Evolutionary conservation across 148 eudicot genomes (phyloP).

Genomic region (Amaranthus palmeri): DNA sequence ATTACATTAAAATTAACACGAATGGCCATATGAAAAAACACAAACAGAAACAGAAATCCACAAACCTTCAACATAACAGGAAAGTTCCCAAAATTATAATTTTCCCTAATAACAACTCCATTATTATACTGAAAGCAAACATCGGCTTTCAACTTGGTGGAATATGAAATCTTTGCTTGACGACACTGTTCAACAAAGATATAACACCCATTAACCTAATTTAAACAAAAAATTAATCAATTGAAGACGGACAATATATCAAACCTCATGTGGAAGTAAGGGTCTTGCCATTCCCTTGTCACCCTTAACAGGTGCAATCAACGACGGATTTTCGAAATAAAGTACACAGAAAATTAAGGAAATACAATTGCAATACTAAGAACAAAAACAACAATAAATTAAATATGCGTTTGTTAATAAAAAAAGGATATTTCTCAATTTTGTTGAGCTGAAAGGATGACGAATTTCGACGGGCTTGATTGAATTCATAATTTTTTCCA

Average conservation of each 20-base stretch:
- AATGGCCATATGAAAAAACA: neutral
- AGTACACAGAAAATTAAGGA: slow-evolving; percentile 73
- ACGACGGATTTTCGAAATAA: slow-evolving; percentile 43
- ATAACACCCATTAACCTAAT: neutral
- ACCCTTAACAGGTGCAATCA: slow-evolving; percentile 61
- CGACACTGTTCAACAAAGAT: slow-evolving; percentile 62
- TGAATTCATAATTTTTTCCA: slow-evolving; percentile 29
- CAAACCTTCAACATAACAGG: slow-evolving; percentile 89
- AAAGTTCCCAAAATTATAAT: slow-evolving; percentile 55
- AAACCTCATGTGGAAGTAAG: slow-evolving; percentile 71
- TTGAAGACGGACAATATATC: neutral
- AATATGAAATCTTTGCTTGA: slow-evolving; percentile 75
- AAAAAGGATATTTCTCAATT: slow-evolving; percentile 82
- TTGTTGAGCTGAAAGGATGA: slow-evolving; percentile 36
- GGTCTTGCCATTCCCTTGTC: slow-evolving; percentile 16
- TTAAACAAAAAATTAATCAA: neutral
- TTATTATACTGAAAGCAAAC: slow-evolving; percentile 59
- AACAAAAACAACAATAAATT: neutral
- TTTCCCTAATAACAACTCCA: slow-evolving; percentile 45
- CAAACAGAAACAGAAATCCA: slow-evolving; percentile 1
- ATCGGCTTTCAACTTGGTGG: slow-evolving; percentile 52
- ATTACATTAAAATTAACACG: neutral
- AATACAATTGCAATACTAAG: slow-evolving; percentile 7
- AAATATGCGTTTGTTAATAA: neutral
- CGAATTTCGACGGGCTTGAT: slow-evolving; percentile 54